phyloP scores from a whole-genome alignment of 441 rosid species.

The Capsella rubella region DNA sequence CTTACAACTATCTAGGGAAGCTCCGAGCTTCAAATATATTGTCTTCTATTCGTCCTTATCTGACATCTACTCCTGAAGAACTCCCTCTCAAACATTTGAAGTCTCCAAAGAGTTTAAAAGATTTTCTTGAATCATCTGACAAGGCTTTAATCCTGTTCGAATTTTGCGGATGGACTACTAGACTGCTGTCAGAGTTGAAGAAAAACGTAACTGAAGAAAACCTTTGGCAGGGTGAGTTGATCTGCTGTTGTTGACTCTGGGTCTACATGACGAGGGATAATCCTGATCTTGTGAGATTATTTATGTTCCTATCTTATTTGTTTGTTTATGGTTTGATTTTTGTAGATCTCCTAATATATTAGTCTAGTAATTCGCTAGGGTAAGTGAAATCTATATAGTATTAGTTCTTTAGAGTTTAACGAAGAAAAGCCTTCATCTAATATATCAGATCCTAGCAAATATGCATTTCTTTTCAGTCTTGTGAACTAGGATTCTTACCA shows the following conservation, averaged over 20 bases:
- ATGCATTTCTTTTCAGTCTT: slow-evolving; percentile 7
- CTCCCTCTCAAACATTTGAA: slow-evolving; percentile 59
- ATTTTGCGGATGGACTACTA: slow-evolving; percentile 83
- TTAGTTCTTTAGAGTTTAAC: slow-evolving; percentile 1
- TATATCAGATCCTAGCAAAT: slow-evolving; percentile 5
- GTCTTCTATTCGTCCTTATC: slow-evolving; percentile 59
- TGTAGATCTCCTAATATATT: slow-evolving; percentile 5
- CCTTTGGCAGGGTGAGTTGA: slow-evolving; percentile 51
- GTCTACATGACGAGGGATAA: not conserved
- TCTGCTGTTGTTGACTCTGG: not conserved
- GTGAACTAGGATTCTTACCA: not conserved
- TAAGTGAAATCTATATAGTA: not conserved
- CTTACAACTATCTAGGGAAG: slow-evolving; percentile 76
- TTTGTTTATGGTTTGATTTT: not conserved
- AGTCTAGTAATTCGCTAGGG: slow-evolving; percentile 13
- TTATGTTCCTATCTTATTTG: not conserved
- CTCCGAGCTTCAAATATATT: slow-evolving; percentile 65
- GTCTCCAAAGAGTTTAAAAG: slow-evolving; percentile 58
- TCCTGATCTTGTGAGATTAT: slow-evolving; percentile 19
- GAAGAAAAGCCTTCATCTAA: not conserved
- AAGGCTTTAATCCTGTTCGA: slow-evolving; percentile 74
- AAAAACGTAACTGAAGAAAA: slow-evolving; percentile 58
- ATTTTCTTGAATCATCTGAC: slow-evolving; percentile 77
- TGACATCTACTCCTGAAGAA: slow-evolving; percentile 56
- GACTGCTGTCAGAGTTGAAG: slow-evolving; percentile 50